Conservation (phyloP, 2,329 filamentous ascomycete species). For the Exophiala oligosperma region DNA sequence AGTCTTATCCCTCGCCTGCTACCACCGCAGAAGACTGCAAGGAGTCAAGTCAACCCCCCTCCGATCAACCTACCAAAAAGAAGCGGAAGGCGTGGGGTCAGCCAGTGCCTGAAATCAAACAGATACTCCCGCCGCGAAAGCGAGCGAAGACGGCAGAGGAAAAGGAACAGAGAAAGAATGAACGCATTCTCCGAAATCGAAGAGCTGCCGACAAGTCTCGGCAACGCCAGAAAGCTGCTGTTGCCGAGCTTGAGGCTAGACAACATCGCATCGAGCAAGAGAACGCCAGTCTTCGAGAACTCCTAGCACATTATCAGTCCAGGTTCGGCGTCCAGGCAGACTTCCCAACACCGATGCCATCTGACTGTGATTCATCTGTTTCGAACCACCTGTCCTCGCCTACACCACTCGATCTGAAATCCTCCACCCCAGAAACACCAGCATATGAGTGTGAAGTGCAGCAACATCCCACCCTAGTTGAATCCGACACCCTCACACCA, state of each 20-base stretch:
- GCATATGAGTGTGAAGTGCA: constrained; percentile 47
- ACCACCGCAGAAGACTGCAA: constrained; percentile 21
- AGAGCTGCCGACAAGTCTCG: constrained; percentile 94
- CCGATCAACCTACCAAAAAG: constrained; percentile 52
- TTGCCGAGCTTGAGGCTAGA: constrained; percentile 74
- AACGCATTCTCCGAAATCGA: constrained; percentile 94
- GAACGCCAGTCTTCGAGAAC: constrained; percentile 68
- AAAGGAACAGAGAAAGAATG: constrained; percentile 96
- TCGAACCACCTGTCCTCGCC: constrained; percentile 20
- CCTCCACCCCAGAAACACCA: constrained; percentile 36
- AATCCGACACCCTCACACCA: constrained; percentile 29
- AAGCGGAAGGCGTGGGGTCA: constrained; percentile 99
- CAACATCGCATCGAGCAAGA: constrained; percentile 66
- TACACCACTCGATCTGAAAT: constrained; percentile 39
- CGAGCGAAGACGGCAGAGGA: constrained; percentile 98
- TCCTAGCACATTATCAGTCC: constrained; percentile 60
- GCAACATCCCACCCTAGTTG: constrained; percentile 34
- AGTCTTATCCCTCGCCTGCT: constrained; percentile 24
- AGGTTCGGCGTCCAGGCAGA: constrained; percentile 33
- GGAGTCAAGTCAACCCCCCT: constrained; percentile 14
- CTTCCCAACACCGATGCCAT: constrained; percentile 15
- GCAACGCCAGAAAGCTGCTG: constrained; percentile 86
- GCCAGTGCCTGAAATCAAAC: constrained; percentile 91
- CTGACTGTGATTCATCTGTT: constrained; percentile 10
- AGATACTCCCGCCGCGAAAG: constrained; percentile 60